Evolutionary conservation across 305 asterid genomes (phyloP).

Genomic region (Fraxinus dipetala): DNA sequence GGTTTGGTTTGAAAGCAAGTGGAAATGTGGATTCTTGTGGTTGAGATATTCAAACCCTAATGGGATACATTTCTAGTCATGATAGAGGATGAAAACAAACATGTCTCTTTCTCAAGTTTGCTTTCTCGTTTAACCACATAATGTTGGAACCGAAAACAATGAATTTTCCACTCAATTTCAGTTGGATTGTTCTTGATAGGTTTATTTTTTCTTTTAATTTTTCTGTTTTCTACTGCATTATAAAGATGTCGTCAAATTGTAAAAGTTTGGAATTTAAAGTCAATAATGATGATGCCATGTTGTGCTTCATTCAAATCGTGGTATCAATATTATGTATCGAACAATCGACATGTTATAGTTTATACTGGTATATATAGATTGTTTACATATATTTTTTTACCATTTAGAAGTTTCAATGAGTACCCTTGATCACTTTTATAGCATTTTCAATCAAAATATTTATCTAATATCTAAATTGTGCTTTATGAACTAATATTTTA

Average conservation of each 20-base stretch:
- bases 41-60: conserved; percentile 18
- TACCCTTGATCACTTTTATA: not conserved
- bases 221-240: not conserved
- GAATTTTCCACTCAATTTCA: not conserved
- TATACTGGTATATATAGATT: not conserved
- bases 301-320: not conserved
- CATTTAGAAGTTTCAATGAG: too few relatives aligned
- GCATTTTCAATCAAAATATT: not conserved
- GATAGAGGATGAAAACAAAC: not conserved
- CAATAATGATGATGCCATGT: not conserved
- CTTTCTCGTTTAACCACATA: not conserved
- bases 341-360: too few relatives aligned
- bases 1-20: not conserved
- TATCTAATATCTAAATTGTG: not conserved
- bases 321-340: not conserved
- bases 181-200: not conserved
- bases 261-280: not conserved
- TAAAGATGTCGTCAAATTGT: not conserved
- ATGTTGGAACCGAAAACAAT: not conserved
- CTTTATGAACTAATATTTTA: too few relatives aligned
- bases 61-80: not conserved
- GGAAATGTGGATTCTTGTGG: conserved; percentile 1
- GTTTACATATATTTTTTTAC: not conserved
- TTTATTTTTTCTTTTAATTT: not conserved
- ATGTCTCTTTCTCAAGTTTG: not conserved